phyloP scores from a whole-genome alignment of 176 grass and related monocot species.

The Carex parvula region DNA sequence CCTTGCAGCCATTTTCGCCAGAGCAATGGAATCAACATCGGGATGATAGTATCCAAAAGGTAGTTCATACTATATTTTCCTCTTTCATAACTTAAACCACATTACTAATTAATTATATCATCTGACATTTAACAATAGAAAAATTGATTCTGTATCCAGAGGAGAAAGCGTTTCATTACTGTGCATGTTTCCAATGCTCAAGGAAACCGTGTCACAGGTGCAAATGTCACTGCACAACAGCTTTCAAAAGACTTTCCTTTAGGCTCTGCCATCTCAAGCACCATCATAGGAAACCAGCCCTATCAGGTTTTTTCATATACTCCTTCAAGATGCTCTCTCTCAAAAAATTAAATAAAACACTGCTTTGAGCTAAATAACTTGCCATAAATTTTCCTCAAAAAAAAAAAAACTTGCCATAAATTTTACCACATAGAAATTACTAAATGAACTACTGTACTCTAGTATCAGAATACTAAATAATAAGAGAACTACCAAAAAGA shows the following conservation, averaged over 20 bases:
- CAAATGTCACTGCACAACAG: slow-evolving; percentile 46
- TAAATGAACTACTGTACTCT: neutral
- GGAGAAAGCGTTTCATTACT: slow-evolving; percentile 50
- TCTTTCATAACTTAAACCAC: neutral
- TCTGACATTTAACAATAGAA: neutral
- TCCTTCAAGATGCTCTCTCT: neutral
- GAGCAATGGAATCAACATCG: slow-evolving; percentile 73
- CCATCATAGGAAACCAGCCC: slow-evolving; percentile 44
- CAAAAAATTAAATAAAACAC: neutral
- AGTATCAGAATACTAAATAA: neutral
- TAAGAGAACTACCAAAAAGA: neutral
- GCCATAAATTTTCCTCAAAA: no score
- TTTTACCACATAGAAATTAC: neutral
- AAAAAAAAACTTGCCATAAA: neutral
- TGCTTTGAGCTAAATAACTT: neutral
- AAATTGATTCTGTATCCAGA: slow-evolving; percentile 26
- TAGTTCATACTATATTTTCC: neutral
- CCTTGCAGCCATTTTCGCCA: slow-evolving; percentile 56
- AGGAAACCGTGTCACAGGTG: slow-evolving; percentile 41
- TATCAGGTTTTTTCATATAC: slow-evolving; percentile 50
- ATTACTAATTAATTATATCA: neutral
- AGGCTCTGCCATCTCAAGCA: slow-evolving; percentile 59
- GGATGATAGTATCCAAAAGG: slow-evolving; percentile 55
- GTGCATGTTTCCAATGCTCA: slow-evolving; percentile 50
- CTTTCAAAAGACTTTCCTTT: slow-evolving; percentile 62